Conservation (phyloP, 768 basidiomycete genomes). For the Austroboletus festivus region DNA sequence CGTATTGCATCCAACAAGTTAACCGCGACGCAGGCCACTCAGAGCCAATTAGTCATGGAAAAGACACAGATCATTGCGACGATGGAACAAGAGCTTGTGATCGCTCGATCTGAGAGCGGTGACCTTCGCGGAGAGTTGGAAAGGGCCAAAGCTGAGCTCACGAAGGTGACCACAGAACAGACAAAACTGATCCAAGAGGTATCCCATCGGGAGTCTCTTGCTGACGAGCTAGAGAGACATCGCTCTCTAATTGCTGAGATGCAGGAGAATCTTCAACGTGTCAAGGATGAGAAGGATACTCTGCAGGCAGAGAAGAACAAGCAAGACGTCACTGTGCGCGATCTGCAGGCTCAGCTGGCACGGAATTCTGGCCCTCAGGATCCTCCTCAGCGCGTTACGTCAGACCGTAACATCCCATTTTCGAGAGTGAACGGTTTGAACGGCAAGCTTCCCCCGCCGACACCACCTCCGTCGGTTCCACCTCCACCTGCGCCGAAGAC, state of each 20-base stretch:
- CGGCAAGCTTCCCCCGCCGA: conserved; percentile 80
- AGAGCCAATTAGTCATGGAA: conserved; percentile 48
- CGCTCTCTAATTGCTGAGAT: conserved; percentile 72
- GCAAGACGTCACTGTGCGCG: conserved; percentile 68
- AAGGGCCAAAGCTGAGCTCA: conserved; percentile 56
- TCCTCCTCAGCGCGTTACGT: conserved; percentile 48
- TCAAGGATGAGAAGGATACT: conserved; percentile 79
- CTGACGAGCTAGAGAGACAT: conserved; percentile 73
- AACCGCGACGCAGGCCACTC: conserved; percentile 33
- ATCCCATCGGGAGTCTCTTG: conserved; percentile 71
- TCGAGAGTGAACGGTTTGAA: conserved; percentile 60
- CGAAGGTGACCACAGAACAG: conserved; percentile 55
- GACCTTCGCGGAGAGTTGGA: conserved; percentile 42
- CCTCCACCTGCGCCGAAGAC: conserved; percentile 75
- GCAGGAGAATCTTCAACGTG: conserved; percentile 72
- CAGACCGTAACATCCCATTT: conserved; percentile 54
- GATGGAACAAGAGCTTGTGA: conserved; percentile 50
- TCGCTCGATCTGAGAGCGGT: conserved; percentile 38
- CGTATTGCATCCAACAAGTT: conserved; percentile 46
- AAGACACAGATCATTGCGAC: conserved; percentile 45
- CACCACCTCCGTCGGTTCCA: conserved; percentile 76
- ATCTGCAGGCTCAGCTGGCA: conserved; percentile 70
- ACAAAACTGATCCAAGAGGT: conserved; percentile 65
- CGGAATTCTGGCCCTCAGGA: conserved; percentile 44
- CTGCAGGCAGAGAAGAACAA: conserved; percentile 70